Base-by-base conservation (phyloP, 2,329 filamentous ascomycete species). In the Hypoxylon sp. region DNA sequence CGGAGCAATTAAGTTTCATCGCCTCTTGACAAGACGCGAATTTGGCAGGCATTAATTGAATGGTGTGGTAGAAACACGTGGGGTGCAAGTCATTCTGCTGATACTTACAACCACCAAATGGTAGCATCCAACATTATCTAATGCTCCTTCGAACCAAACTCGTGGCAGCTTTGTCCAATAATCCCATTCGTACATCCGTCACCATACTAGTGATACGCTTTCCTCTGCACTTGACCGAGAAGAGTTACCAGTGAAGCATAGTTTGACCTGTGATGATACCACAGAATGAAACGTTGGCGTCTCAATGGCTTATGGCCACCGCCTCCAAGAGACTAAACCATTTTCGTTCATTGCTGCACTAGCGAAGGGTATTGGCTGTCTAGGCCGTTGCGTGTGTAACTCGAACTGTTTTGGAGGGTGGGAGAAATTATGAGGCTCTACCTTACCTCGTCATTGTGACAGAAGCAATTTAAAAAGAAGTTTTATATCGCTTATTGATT, bases 61-160 rank as follows among this genome's bases (percentile, higher is more conserved):
- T 46, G 61, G 40, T 53, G 60, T 67, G 64, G 46, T 48, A 46
- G 27, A 57, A 64, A 67, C 67, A 69, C 66, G 66, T 69, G 67
- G 64, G 64, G 66, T 65, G 59, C 50, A 65, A 49, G 31, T 42
- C 51, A 64, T 54, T 46, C 50, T 50, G 62, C 50, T 37, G 62
- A 66, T 66, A 42, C 51, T 60, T 30, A 35, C 49, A 40, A 44
- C 4, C 40, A 50, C 44, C 42, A 62, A 57, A 44, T 30, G 33
- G 50, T 37, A 68, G 51, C 42, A 54, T 44, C 40, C n/a, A 57
- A 57, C 35, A 58, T 53, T 33, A 58, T 56, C 58, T 62, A 59
- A 62, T 62, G 48, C 54, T 61, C 66, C 69, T 71, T 66, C 46
- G 62, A 56, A 66, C 59, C 60, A 66, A 61, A 54, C 14, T 58